A percentile compares a stretch with the other conserved stretches of the same genome.
Conservation (phyloP, 2,329 filamentous ascomycete species). For the Diaporthe citrichinensis region DNA sequence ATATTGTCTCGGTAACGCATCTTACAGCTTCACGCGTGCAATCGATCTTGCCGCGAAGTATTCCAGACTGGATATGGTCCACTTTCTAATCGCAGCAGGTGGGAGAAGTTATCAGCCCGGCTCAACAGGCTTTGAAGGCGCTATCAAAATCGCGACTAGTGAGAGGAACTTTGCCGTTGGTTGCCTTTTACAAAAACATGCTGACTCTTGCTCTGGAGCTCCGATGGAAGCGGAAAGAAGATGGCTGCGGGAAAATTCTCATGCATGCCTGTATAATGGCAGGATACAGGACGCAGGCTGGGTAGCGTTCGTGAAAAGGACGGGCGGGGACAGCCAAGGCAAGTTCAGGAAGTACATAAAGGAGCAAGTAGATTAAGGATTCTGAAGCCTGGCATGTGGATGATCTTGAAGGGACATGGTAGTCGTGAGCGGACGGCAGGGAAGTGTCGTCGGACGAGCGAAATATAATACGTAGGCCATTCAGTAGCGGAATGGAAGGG, state of each 20-base stretch:
- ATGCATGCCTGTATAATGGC: neutral
- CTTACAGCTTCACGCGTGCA: neutral
- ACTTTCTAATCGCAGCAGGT: neutral
- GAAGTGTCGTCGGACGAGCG: neutral
- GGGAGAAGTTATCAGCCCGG: neutral
- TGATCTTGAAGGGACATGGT: neutral
- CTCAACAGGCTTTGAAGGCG: neutral
- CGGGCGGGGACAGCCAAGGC: neutral
- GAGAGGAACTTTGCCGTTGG: neutral
- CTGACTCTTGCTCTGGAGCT: neutral
- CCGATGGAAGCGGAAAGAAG: neutral
- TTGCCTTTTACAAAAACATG: neutral
- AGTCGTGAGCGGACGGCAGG: neutral
- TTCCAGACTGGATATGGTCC: neutral
- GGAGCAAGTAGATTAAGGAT: neutral
- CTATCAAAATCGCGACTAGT: neutral
- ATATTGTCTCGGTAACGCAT: neutral
- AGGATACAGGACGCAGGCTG: neutral
- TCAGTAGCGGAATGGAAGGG: too few relatives aligned
- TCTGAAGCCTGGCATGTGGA: neutral
- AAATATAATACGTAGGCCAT: too few relatives aligned
- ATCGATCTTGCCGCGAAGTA: neutral
- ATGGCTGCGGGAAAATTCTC: slow-evolving; percentile 4
- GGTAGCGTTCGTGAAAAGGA: too few relatives aligned
- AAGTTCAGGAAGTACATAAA: neutral